Conservation (phyloP, 2,329 filamentous ascomycete genomes). For the Alternaria sp. region DNA sequence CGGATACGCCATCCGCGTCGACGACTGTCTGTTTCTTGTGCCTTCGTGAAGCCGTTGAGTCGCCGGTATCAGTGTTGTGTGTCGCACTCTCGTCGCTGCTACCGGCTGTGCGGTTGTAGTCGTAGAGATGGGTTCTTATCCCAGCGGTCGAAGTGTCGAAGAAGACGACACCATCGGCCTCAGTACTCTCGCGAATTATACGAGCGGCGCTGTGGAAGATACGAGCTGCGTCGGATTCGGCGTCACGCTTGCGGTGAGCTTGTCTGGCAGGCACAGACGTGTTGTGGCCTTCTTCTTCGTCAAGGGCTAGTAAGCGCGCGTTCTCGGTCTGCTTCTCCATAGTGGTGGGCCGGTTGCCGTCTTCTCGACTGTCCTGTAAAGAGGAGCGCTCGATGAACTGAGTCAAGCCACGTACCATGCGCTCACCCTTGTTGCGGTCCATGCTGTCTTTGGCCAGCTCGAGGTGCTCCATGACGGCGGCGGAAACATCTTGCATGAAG, state of each 20-base stretch:
- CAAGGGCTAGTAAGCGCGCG: constrained; percentile 35
- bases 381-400: constrained; percentile 43
- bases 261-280: constrained; percentile 15
- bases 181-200: constrained; percentile 42
- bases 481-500: constrained; percentile 41
- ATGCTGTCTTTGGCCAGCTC: constrained; percentile 37
- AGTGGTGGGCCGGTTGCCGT: constrained; percentile 25
- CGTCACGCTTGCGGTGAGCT: constrained; percentile 30
- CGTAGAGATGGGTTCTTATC: constrained; percentile 32
- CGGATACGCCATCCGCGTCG: constrained; percentile 1
- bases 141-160: constrained; percentile 43
- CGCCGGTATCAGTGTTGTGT: constrained; percentile 40
- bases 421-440: constrained; percentile 34
- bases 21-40: constrained; percentile 17
- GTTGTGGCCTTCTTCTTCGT: constrained; percentile 22
- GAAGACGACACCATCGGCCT: constrained; percentile 45
- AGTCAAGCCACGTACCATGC: constrained; percentile 44
- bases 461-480: constrained; percentile 41
- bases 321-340: constrained; percentile 46
- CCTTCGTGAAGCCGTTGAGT: constrained; percentile 27
- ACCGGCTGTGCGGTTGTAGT: constrained; percentile 17
- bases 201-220: constrained; percentile 46
- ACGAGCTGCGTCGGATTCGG: constrained; percentile 31
- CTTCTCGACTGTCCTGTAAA: constrained; percentile 26
- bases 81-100: constrained; percentile 39